These are phyloP conservation scores for Fusarium nurragi DNA, from an alignment of 2,329 filamentous ascomycete genomes.

Conservation along the genomic window DNA sequence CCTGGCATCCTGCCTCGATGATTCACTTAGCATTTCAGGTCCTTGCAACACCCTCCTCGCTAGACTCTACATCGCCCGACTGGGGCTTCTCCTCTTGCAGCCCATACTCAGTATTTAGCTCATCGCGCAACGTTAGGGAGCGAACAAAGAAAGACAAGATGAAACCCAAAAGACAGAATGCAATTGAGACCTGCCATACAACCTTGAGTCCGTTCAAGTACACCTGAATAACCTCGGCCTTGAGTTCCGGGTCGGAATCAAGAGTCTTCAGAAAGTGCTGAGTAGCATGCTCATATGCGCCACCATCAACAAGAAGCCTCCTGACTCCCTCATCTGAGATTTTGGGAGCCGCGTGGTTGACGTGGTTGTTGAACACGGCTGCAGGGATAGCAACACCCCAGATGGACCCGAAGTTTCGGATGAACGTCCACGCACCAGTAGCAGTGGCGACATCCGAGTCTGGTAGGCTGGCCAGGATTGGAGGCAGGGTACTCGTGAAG, in stretches of 20 bases:
- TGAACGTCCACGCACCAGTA: constrained; percentile 56
- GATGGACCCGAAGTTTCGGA: constrained; percentile 58
- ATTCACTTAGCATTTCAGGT: too few relatives aligned
- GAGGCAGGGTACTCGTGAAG: constrained; percentile 54
- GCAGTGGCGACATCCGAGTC: constrained; percentile 52
- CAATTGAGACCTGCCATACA: constrained; percentile 1
- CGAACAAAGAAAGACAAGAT: constrained; percentile 8
- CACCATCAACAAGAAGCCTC: constrained; percentile 28
- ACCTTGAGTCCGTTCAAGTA: constrained; percentile 17
- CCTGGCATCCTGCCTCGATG: too few relatives aligned
- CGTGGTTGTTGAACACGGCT: constrained; percentile 48
- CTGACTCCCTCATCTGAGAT: constrained; percentile 18
- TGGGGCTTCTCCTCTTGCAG: background rate
- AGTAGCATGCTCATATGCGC: constrained; percentile 42
- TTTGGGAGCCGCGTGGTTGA: constrained; percentile 4
- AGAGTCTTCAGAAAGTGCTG: constrained; percentile 24
- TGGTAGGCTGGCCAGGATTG: constrained; percentile 52
- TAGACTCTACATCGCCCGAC: background rate
- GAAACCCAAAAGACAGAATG: background rate
- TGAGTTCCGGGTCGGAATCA: constrained; percentile 1
- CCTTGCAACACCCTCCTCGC: background rate
- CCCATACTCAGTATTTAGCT: constrained; percentile 2
- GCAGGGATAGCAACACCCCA: constrained; percentile 58
- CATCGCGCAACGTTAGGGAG: background rate
- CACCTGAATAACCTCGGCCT: constrained; percentile 32